Evolutionary conservation across 148 eudicot species (phyloP), one percentile per base, ranked within the genome.

Genomic region (Rhododendron vialii): DNA sequence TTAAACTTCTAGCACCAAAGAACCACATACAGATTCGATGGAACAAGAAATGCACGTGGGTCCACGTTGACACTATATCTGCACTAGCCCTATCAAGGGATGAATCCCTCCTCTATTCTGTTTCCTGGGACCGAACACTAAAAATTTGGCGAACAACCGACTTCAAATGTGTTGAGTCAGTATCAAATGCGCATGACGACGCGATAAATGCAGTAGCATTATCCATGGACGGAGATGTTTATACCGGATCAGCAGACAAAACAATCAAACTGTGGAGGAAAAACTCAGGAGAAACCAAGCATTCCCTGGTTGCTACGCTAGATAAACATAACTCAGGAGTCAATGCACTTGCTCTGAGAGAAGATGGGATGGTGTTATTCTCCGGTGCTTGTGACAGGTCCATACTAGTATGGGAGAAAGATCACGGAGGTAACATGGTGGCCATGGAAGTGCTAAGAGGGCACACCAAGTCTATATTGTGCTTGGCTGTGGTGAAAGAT

Each of bases 211-310:
- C 96, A 20, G 65, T 96, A 17, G 92, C 87, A 45, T 84, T 93
- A 67, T 92, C 96, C 22, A 59, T 78, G 10, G 86, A 91, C 35
- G 96, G 96, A 33, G 75, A 86, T 36, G 84, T 96, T 50, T 96
- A 94, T 88, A 96, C 99, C 1, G 99, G 95, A 57, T 95, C 99
- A 84, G 93, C 99, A 38, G 99, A 96, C 87, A 89, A 87, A 74
- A 92, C 84, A 82, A 94, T 96, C 79, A 96, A 94, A 86, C 87
- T 93, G 9, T 96, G 99, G 98, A 90, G 87, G 86, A 91, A 92
- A 87, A 77, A 10, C 5, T 24, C 69, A 2, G 91, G 86, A 38
- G 92, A 90, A 15, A 92, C 85, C 88, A 94, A 89, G 65, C 96
- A 95, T 89, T 78, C 82, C 41, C 89, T 93, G 48, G 89, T 88